These are phyloP conservation scores for Debaryomyces prosopidis DNA, from an alignment of 805 yeast genomes.

Conservation along the genomic window DNA sequence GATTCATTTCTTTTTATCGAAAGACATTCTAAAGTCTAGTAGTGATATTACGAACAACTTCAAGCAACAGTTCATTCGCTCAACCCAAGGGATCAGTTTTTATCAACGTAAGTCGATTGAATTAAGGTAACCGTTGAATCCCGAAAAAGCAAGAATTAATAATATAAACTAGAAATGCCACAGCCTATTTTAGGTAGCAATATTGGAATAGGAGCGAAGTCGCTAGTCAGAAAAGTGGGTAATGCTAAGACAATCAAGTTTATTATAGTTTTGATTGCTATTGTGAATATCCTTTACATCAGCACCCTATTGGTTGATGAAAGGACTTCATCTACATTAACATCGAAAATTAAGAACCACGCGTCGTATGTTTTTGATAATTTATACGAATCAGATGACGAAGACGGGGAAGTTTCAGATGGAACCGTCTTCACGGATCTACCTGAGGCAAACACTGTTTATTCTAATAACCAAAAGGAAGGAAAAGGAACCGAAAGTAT, in stretches of 20 bases:
- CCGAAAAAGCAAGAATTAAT: too few relatives aligned
- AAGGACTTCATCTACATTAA: slow-evolving; percentile 8
- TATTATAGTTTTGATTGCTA: slow-evolving; percentile 15
- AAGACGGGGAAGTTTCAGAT: slow-evolving; percentile 1
- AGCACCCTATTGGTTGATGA: slow-evolving; percentile 16
- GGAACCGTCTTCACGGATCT: slow-evolving; percentile 3
- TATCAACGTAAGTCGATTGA: too few relatives aligned
- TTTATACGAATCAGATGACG: slow-evolving; percentile 5
- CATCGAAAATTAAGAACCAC: slow-evolving; percentile 11
- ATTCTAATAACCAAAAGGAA: neutral
- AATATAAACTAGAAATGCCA: neutral
- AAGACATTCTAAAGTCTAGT: too few relatives aligned
- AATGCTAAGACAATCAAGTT: slow-evolving; percentile 15
- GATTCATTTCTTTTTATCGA: too few relatives aligned
- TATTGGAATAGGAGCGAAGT: neutral
- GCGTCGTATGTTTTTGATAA: slow-evolving; percentile 13
- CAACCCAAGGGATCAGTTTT: too few relatives aligned
- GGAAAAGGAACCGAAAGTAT: neutral
- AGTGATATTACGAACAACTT: too few relatives aligned
- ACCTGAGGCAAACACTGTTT: slow-evolving; percentile 1
- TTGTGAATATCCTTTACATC: slow-evolving; percentile 17
- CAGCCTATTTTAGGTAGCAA: neutral
- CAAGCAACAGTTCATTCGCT: too few relatives aligned
- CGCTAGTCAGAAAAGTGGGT: neutral
- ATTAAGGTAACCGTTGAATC: too few relatives aligned